phyloP scores from a whole-genome alignment of 2,329 filamentous ascomycete species.

The Curvularia hawaiiensis region DNA sequence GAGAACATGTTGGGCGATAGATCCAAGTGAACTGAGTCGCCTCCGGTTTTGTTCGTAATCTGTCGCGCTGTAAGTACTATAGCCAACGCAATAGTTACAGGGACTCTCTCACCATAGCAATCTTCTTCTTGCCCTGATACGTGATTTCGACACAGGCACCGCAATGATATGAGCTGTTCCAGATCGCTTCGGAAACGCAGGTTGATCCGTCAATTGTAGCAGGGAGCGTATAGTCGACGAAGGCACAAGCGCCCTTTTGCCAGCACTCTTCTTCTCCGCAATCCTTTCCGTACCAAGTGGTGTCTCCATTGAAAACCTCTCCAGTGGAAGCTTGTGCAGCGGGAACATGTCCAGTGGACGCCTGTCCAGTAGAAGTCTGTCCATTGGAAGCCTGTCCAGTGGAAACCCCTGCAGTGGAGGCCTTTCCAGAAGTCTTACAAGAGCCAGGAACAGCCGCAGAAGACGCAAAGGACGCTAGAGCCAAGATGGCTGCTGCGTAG shows the following conservation, averaged over 20 bases:
- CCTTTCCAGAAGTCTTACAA: too few relatives aligned
- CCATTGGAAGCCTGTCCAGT: too few relatives aligned
- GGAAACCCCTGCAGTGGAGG: too few relatives aligned
- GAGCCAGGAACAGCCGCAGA: neutral
- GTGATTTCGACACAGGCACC: constrained; percentile 2
- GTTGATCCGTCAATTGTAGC: constrained; percentile 2
- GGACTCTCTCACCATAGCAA: neutral
- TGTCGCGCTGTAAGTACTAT: neutral
- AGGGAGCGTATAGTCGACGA: constrained; percentile 1
- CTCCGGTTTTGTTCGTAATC: constrained; percentile 2
- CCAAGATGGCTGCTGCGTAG: neutral
- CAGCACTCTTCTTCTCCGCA: neutral
- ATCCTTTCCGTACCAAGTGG: neutral
- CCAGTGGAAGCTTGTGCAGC: too few relatives aligned
- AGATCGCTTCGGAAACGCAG: neutral
- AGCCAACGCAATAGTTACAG: neutral
- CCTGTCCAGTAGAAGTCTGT: too few relatives aligned
- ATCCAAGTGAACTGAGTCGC: neutral
- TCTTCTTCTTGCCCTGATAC: constrained; percentile 3
- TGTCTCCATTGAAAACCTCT: neutral
- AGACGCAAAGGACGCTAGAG: neutral
- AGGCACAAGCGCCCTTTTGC: neutral
- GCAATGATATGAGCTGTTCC: constrained; percentile 1
- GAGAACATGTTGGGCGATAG: constrained; percentile 1
- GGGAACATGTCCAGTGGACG: too few relatives aligned